Evolutionary conservation across 192 early-diverging fungal species (phyloP), one percentile per base, ranked within the genome.

Genomic region (Cetraspora pellucida): DNA sequence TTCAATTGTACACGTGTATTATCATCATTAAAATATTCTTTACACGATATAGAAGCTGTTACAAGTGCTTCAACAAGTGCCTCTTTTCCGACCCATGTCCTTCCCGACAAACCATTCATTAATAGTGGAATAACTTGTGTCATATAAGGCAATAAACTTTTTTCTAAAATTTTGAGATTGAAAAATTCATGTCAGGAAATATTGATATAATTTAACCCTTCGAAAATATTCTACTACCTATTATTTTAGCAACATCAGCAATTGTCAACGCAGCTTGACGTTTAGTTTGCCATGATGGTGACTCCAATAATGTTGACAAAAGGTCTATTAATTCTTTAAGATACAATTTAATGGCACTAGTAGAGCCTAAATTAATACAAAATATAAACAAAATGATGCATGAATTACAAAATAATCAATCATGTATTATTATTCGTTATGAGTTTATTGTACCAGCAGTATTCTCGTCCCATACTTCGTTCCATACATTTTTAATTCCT

Each of bases 1-100:
- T 79, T 79, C 13, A 88, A 67, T n/a, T 82, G 84, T 8, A 73
- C 45, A 7, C 57, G 23, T 8, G 70, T 64, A 28, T 70, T 66
- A 4, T 19, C 21, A n/a, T 67, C 73, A n/a, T 59, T 72, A 72
- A 91, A 87, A 77, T 81, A 90, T 0, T 70, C 81, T 27, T 87
- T 87, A 64, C 87, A 82, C 8, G 85, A 87, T 5, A 91, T 77
- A 16, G 86, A 78, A 0, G 93, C 59, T 14, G 81, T 80, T 10
- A 83, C 83, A 58, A 94, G 82, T 2, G 90, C 85, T 47, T 90
- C 87, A 3, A 95, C 78, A 9, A 96, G 86, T 7, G 79, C 82
- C 68, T 95, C 93, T 79, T 96, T 96, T 47, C 94, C 94, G 4
- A 88, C 89, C 93, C 93, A 96, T 1, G 92, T 92, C 49, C 94